Percentiles rank a stretch among this genome's conserved stretches.
Evolutionary conservation across 2,329 filamentous ascomycete genomes (phyloP).

Genomic region (Penicillium corylophilum): DNA sequence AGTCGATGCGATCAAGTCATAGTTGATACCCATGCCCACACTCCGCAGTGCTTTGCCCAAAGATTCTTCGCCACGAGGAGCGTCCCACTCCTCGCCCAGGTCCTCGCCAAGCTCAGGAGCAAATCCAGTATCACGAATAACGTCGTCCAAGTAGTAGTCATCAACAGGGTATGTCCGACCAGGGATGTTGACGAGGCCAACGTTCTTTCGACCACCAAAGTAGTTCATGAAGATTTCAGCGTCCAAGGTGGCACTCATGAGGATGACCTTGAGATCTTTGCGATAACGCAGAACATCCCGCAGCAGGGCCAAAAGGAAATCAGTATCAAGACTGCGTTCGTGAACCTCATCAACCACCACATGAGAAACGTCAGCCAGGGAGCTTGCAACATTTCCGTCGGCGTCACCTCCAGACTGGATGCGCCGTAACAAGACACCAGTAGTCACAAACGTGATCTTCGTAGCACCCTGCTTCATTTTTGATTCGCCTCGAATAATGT

Average conservation of each 20-base stretch:
- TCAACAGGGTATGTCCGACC: slow-evolving; percentile 87
- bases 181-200: slow-evolving; percentile 81
- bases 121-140: slow-evolving; percentile 77
- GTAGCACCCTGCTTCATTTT: slow-evolving; percentile 69
- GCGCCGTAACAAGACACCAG: slow-evolving; percentile 83
- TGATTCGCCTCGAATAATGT: slow-evolving; percentile 86
- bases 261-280: slow-evolving; percentile 79
- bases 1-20: slow-evolving; percentile 77
- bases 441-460: slow-evolving; percentile 93
- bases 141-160: slow-evolving; percentile 86
- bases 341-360: slow-evolving; percentile 96
- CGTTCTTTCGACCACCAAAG: slow-evolving; percentile 68
- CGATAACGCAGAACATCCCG: slow-evolving; percentile 74
- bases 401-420: slow-evolving; percentile 86
- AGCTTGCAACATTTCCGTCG: slow-evolving; percentile 74
- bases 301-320: slow-evolving; percentile 86
- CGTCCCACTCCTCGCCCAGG: slow-evolving; percentile 40
- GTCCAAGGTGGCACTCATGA: slow-evolving; percentile 97
- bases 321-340: slow-evolving; percentile 89
- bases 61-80: slow-evolving; percentile 47
- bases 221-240: slow-evolving; percentile 81
- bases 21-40: slow-evolving; percentile 84
- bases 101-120: slow-evolving; percentile 41
- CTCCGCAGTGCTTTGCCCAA: slow-evolving; percentile 70
- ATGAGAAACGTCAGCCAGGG: slow-evolving; percentile 86